Percentiles rank a stretch among this genome's conserved stretches.
phyloP scores from a whole-genome alignment of 495 filamentous ascomycete genomes.

The Penicillium daleae region DNA sequence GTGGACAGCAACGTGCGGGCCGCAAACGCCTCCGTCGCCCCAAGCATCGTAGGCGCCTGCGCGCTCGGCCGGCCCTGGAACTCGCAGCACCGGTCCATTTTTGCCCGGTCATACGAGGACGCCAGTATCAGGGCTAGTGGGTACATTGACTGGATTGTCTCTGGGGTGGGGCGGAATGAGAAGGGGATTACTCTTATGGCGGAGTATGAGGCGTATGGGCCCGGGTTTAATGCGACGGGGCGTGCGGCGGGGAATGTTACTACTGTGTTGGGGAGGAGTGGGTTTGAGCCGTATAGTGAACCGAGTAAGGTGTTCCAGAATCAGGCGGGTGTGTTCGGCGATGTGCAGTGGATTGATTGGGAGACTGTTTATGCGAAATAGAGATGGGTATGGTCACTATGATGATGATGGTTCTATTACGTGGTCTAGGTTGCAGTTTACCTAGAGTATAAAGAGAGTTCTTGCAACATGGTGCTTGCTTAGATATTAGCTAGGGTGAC shows the following conservation, averaged over 20 bases:
- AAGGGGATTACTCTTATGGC: slow-evolving; percentile 56
- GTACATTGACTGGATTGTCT: slow-evolving; percentile 57
- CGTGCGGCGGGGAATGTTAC: slow-evolving; percentile 46
- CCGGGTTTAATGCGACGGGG: slow-evolving; percentile 57
- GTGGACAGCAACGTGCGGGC: slow-evolving; percentile 50
- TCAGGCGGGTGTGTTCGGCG: slow-evolving; percentile 48
- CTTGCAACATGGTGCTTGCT: neutral
- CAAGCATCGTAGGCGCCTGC: slow-evolving; percentile 52
- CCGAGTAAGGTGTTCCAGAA: slow-evolving; percentile 58
- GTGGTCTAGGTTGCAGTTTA: neutral
- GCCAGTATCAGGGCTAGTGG: slow-evolving; percentile 52
- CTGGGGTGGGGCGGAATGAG: slow-evolving; percentile 40
- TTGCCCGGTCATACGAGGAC: slow-evolving; percentile 57
- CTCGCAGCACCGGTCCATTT: slow-evolving; percentile 55
- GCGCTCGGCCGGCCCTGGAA: slow-evolving; percentile 65
- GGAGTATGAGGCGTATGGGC: slow-evolving; percentile 57
- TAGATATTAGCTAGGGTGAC: neutral
- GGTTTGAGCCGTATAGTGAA: slow-evolving; percentile 48
- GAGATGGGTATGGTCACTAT: neutral
- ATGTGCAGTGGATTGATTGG: slow-evolving; percentile 60
- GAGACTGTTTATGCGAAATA: slow-evolving; percentile 12
- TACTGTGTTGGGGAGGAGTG: slow-evolving; percentile 41
- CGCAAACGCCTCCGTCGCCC: slow-evolving; percentile 54
- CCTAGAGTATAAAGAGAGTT: neutral
- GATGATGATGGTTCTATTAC: too few species aligned